A percentile compares a stretch with the other conserved stretches of the same genome.
Evolutionary conservation across 176 grass and related monocot genomes (phyloP).

Genomic region (Metroxylon sagu): DNA sequence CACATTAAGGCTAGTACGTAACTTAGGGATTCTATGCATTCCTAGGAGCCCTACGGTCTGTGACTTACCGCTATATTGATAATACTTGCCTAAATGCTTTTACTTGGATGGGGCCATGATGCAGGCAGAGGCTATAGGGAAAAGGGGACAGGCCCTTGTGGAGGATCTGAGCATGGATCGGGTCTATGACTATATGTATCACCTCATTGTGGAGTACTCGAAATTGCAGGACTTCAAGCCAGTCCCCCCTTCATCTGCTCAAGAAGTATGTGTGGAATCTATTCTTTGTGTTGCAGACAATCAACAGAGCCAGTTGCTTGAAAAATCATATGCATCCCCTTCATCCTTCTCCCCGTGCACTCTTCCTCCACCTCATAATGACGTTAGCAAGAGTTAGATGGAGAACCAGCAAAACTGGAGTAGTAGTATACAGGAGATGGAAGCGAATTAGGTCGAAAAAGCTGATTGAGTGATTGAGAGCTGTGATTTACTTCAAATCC

Average conservation of each 20-base stretch:
- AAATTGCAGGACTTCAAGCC: constrained; percentile 54
- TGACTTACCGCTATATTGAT: too few species aligned
- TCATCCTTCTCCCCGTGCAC: constrained; percentile 27
- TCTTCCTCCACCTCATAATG: constrained; percentile 8
- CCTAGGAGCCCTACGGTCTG: too few species aligned
- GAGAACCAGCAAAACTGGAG: too few species aligned
- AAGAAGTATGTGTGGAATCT: constrained; percentile 57
- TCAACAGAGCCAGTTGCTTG: constrained; percentile 44
- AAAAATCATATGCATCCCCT: constrained; percentile 34
- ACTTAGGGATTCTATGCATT: too few species aligned
- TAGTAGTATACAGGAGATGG: too few species aligned
- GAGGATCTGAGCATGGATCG: constrained; percentile 46
- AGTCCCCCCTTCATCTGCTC: constrained; percentile 31
- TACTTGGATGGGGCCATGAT: too few species aligned
- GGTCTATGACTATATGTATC: constrained; percentile 95
- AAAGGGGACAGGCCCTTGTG: constrained; percentile 51
- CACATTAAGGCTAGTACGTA: too few species aligned
- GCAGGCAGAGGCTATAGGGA: constrained; percentile 51
- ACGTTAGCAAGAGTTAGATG: too few species aligned
- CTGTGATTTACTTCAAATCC: too few species aligned
- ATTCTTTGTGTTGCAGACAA: constrained; percentile 57
- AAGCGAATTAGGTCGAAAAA: too few species aligned
- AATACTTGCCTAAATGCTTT: too few species aligned
- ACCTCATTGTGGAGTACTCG: constrained; percentile 66
- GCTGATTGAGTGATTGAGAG: too few species aligned